Evolutionary conservation across 2,329 filamentous ascomycete species (phyloP).

Genomic region (Gaeumannomyces sp.): DNA sequence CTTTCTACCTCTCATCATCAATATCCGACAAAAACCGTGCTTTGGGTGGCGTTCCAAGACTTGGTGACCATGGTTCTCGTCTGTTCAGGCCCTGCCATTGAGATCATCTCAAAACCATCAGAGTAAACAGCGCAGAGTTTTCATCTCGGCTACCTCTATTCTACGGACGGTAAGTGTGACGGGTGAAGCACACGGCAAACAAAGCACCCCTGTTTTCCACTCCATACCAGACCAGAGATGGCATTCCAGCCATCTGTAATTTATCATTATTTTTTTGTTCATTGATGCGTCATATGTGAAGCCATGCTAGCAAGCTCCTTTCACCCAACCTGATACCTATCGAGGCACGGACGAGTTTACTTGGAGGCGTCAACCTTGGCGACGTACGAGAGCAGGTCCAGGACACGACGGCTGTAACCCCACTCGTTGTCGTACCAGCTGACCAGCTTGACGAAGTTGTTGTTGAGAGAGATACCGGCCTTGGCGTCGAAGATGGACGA

Average conservation of each 20-base stretch:
- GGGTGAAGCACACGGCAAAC: background rate
- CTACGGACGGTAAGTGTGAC: background rate
- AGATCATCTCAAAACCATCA: background rate
- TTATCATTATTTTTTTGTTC: slow-evolving; percentile 7
- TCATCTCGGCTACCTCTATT: background rate
- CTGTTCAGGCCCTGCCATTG: background rate
- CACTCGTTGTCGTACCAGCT: slow-evolving; percentile 99
- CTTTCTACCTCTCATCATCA: background rate
- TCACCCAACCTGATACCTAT: background rate
- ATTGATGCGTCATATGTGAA: background rate
- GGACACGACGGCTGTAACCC: slow-evolving; percentile 96
- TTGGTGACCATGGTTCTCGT: background rate
- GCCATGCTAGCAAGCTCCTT: background rate
- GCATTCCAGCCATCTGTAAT: slow-evolving; percentile 15
- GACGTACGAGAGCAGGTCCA: slow-evolving; percentile 75
- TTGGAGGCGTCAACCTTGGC: slow-evolving; percentile 66
- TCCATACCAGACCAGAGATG: background rate
- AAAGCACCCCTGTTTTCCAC: background rate
- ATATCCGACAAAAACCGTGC: background rate
- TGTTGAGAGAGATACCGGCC: slow-evolving; percentile 97
- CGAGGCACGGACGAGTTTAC: slow-evolving; percentile 23
- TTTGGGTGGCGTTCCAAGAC: background rate
- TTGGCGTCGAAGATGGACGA: slow-evolving; percentile 99
- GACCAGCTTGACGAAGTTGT: slow-evolving; percentile 98
- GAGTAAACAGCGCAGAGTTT: background rate